Percentiles rank a stretch among this genome's conserved stretches.
These are phyloP conservation scores for Eucalyptus urophylla DNA, from an alignment of 345 rosid genomes.

Conservation along the genomic window DNA sequence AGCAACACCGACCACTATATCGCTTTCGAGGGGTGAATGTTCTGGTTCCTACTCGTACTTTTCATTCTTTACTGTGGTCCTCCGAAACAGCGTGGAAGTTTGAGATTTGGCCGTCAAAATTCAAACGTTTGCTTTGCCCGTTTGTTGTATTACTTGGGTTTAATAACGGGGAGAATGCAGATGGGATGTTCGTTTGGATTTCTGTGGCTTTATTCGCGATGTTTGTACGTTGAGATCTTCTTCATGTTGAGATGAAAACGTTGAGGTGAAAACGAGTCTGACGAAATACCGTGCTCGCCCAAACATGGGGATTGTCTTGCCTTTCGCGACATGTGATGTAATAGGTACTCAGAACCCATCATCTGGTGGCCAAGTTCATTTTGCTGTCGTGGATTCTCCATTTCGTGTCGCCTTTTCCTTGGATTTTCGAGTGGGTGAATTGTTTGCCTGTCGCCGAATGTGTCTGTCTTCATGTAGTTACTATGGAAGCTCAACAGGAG, in stretches of 20 bases:
- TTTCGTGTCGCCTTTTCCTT: neutral
- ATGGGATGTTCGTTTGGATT: neutral
- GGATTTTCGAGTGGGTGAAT: neutral
- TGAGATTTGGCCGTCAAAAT: neutral
- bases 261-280: constrained; percentile 69
- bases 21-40: constrained; percentile 51
- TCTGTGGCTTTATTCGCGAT: neutral
- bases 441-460: neutral
- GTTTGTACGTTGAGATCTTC: neutral
- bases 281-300: constrained; percentile 76
- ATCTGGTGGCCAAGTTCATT: neutral
- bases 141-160: neutral
- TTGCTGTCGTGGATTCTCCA: neutral
- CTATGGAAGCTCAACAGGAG: constrained; percentile 79
- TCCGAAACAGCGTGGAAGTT: neutral
- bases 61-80: neutral
- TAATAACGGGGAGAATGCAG: neutral
- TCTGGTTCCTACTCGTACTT: neutral
- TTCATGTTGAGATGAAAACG: constrained; percentile 47
- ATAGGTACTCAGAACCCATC: constrained; percentile 19
- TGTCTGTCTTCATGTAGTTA: constrained; percentile 22
- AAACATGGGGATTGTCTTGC: constrained; percentile 57
- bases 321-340: constrained; percentile 57
- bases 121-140: neutral
- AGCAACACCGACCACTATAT: constrained; percentile 53